A percentile compares a stretch with the other conserved stretches of the same genome.
phyloP scores from a whole-genome alignment of 208 protist species.

The Crithidia bombi region DNA sequence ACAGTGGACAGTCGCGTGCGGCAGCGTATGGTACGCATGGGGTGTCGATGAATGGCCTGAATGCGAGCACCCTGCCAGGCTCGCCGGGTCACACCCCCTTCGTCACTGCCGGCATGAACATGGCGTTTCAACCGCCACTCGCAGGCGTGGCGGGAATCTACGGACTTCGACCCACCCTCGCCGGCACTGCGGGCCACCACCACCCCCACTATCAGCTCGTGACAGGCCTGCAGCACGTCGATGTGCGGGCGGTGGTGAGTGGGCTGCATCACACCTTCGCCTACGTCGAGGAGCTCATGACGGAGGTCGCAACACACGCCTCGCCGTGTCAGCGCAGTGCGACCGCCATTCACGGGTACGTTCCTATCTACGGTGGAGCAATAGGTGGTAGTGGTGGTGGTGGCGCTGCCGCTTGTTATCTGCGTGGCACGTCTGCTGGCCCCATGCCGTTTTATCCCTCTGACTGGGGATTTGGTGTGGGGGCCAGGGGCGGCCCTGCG shows the following conservation, averaged over 20 bases:
- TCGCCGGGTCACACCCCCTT: conserved; percentile 5
- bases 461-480: conserved; percentile 1
- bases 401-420: conserved; percentile 6
- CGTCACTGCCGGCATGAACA: neutral
- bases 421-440: neutral
- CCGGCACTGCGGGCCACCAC: conserved; percentile 23
- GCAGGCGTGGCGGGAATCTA: neutral
- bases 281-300: conserved; percentile 65
- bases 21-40: conserved; percentile 6
- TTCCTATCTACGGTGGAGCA: neutral
- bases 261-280: conserved; percentile 87
- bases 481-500: too few relatives aligned
- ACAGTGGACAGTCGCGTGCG: neutral
- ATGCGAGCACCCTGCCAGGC: conserved; percentile 3
- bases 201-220: conserved; percentile 53
- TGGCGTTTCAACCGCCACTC: neutral
- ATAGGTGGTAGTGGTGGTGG: neutral
- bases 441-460: conserved; percentile 10
- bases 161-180: neutral
- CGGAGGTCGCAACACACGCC: neutral
- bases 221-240: conserved; percentile 46
- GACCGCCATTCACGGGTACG: neutral
- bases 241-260: conserved; percentile 74
- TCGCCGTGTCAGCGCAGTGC: neutral
- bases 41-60: conserved; percentile 2